Conservation (phyloP, 2,329 filamentous ascomycete genomes). For the Fusarium oligoseptatum region DNA sequence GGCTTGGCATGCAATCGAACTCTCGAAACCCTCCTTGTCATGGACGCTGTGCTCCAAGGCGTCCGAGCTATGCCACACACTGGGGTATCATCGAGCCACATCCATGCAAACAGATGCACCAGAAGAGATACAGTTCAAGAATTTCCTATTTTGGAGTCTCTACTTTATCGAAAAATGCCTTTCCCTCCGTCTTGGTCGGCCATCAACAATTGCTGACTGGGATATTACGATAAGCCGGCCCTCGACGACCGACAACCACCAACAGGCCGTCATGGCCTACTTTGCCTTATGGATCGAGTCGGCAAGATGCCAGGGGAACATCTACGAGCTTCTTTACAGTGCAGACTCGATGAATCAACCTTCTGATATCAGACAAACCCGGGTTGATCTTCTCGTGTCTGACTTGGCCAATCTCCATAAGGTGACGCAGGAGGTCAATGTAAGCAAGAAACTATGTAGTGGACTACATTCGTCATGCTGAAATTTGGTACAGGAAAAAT, state of each 20-base stretch:
- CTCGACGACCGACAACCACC: not conserved
- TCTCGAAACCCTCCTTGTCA: not conserved
- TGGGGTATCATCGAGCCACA: not conserved
- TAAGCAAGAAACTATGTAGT: not conserved
- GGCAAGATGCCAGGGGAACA: not conserved
- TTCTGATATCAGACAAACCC: not conserved
- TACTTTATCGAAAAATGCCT: not conserved
- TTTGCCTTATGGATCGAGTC: not conserved
- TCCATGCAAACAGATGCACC: not conserved
- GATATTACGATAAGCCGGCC: not conserved
- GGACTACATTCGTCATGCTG: not conserved
- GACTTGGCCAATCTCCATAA: not conserved
- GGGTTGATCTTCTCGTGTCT: not conserved
- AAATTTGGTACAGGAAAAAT: not conserved
- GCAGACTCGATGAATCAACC: not conserved
- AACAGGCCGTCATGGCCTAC: not conserved
- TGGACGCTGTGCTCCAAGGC: not conserved
- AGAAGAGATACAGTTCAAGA: not conserved
- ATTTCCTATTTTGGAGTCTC: not conserved
- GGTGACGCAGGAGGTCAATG: not conserved
- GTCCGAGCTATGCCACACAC: not conserved
- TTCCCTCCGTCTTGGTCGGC: not conserved
- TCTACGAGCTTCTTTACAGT: not conserved
- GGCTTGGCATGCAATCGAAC: not conserved
- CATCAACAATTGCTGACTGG: not conserved